phyloP scores from a whole-genome alignment of 2,329 filamentous ascomycete species.

The Pochonia chlamydosporia region DNA sequence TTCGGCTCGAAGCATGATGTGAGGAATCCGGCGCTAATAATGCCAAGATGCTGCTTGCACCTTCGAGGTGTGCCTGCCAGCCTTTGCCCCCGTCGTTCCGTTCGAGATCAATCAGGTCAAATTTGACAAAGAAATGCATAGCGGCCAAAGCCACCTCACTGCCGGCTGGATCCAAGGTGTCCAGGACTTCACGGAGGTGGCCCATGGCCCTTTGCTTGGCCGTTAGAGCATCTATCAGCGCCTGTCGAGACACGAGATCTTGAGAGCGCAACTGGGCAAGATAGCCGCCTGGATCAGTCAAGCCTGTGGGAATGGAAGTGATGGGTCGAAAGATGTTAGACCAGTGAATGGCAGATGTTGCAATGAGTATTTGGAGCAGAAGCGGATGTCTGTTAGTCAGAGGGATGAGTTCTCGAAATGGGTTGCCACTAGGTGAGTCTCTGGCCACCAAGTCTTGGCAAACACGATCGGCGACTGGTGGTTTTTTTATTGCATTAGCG shows the following conservation, averaged over 20 bases:
- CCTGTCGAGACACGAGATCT: constrained; percentile 30
- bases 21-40: constrained; percentile 25
- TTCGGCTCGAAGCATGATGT: constrained; percentile 23
- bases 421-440: constrained; percentile 39
- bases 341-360: constrained; percentile 44
- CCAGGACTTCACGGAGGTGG: constrained; percentile 33
- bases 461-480: constrained; percentile 38
- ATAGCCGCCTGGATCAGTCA: constrained; percentile 30
- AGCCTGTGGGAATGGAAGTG: constrained; percentile 22
- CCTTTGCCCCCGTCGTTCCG: constrained; percentile 32
- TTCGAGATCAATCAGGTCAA: constrained; percentile 44
- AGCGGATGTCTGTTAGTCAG: constrained; percentile 39
- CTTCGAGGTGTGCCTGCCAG: constrained; percentile 42
- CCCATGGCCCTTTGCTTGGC: constrained; percentile 42
- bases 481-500: constrained; percentile 18
- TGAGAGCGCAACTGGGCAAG: constrained; percentile 30
- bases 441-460: constrained; percentile 49
- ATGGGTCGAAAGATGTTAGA: constrained; percentile 35
- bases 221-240: constrained; percentile 40
- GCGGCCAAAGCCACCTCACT: constrained; percentile 42
- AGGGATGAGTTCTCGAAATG: constrained; percentile 43
- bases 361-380: constrained; percentile 42
- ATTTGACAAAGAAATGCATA: constrained; percentile 46
- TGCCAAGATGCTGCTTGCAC: constrained; percentile 36
- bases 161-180: constrained; percentile 32